A percentile compares a stretch with the other conserved stretches of the same genome.
Conservation (phyloP, 179 eudicot genomes). For the Drosera spatulata region DNA sequence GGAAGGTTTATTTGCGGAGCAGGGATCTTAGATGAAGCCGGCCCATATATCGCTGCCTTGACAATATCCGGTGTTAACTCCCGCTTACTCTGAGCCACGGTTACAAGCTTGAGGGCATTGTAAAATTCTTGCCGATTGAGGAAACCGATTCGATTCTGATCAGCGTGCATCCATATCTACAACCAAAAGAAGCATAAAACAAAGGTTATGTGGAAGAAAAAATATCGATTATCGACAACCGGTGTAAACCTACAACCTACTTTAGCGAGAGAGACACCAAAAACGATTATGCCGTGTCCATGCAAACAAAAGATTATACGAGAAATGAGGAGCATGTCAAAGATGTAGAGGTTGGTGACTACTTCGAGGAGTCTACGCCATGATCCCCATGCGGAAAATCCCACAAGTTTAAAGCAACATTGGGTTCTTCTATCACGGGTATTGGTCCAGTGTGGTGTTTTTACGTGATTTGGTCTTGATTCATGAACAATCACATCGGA, state of each 20-base stretch:
- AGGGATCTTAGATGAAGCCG: slow-evolving; percentile 90
- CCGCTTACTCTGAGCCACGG: slow-evolving; percentile 88
- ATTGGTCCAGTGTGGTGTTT: no score
- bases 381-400: no score
- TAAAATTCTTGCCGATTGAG: slow-evolving; percentile 86
- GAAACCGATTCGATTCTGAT: slow-evolving; percentile 72
- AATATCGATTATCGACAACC: background rate
- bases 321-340: no score
- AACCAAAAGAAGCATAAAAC: background rate
- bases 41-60: slow-evolving; percentile 82
- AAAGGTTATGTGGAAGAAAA: background rate
- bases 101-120: slow-evolving; percentile 86
- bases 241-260: background rate
- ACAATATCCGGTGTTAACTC: slow-evolving; percentile 89
- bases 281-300: no score
- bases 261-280: background rate
- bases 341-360: no score
- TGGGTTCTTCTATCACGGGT: no score
- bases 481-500: no score
- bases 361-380: no score
- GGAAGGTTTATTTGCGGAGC: slow-evolving; percentile 79
- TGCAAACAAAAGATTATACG: no score
- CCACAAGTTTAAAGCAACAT: no score
- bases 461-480: no score
- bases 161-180: slow-evolving; percentile 94